A percentile compares a stretch with the other conserved stretches of the same genome.
These are phyloP conservation scores for Aspergillus fischeri DNA, from an alignment of 2,329 filamentous ascomycete genomes.

Conservation along the genomic window DNA sequence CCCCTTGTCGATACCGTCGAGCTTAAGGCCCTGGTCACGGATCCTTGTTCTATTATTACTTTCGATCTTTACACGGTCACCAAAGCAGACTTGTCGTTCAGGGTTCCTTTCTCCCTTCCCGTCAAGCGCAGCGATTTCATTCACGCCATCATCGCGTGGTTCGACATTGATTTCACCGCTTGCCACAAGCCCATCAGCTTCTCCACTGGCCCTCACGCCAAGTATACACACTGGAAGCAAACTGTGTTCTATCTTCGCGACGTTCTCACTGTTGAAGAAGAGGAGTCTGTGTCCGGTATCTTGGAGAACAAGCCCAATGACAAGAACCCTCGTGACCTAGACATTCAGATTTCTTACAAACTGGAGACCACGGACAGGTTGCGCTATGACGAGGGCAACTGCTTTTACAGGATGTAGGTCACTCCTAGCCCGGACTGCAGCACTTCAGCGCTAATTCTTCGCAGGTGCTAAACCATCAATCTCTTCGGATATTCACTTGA, in stretches of 20 bases:
- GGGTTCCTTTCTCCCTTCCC: conserved; percentile 68
- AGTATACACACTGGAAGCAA: conserved; percentile 99
- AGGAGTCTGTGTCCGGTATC: conserved; percentile 70
- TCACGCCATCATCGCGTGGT: conserved; percentile 96
- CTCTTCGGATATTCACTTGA: conserved; percentile 1
- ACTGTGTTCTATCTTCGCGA: conserved; percentile 97
- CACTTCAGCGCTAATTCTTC: conserved; percentile 21
- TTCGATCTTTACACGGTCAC: conserved; percentile 93
- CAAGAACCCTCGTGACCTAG: conserved; percentile 91
- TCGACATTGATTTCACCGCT: conserved; percentile 96
- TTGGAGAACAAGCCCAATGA: conserved; percentile 83
- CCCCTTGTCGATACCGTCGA: conserved; percentile 97
- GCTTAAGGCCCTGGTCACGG: conserved; percentile 92
- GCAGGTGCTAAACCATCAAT: conserved; percentile 27
- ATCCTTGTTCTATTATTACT: conserved; percentile 77
- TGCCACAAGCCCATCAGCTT: conserved; percentile 98
- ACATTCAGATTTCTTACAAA: conserved; percentile 81
- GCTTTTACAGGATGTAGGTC: conserved; percentile 69
- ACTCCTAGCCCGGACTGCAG: neutral
- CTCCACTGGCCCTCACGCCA: conserved; percentile 94
- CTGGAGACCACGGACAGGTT: conserved; percentile 71
- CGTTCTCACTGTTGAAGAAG: conserved; percentile 83
- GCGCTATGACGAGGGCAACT: conserved; percentile 64
- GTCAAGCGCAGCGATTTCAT: conserved; percentile 88
- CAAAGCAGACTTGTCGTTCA: conserved; percentile 77